Evolutionary conservation across 371 early-diverging fungal genomes (phyloP), one percentile per base, ranked within the genome.

Genomic region (Mucor racemosus): DNA sequence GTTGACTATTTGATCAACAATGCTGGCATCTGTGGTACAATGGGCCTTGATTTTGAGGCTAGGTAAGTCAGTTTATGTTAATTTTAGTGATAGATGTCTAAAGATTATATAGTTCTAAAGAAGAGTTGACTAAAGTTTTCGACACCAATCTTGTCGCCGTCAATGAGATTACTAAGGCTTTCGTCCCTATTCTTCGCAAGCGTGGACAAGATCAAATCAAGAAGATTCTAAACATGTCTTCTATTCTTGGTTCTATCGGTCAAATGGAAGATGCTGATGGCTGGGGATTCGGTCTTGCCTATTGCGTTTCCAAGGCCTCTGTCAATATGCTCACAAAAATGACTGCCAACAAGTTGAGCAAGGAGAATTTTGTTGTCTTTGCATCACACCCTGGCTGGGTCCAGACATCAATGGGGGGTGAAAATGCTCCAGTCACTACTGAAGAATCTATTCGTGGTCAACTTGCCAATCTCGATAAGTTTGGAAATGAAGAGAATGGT

Each of bases 1-100:
- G 55, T 72, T 57, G 71, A 75, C 58, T 67, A 65, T 14, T 62
- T 77, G 21, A 77, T 74, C 53, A 72, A 74, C 38, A 79, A 79
- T 67, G 80, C 77, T 21, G 79, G 80, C 6, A 69, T 77, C 41
- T 36, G 48, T 46, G 60, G 67, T 46, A 36, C 41, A 13, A 50
- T 50, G 50, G 50, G 50, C 10, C 50, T 50, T 50, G 50, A 26
- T 50, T 21, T 50, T 50, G 50, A 50, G 26, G 26, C 50, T 50
- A 50, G 50, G 50, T 26, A 26, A 26, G 26, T 11, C 21, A 21
- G 11, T 5, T 9, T 21, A 17, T 17, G 6, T 48, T 17, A 21
- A 8, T 0, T 7, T 1, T 10, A 8, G 0, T 17, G 19, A 8
- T 21, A 19, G 8, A 17, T 19, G n/a, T 0, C 48, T 48, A 44